Conservation (phyloP, 2,329 filamentous ascomycete genomes). For the Aspergillus sp. region DNA sequence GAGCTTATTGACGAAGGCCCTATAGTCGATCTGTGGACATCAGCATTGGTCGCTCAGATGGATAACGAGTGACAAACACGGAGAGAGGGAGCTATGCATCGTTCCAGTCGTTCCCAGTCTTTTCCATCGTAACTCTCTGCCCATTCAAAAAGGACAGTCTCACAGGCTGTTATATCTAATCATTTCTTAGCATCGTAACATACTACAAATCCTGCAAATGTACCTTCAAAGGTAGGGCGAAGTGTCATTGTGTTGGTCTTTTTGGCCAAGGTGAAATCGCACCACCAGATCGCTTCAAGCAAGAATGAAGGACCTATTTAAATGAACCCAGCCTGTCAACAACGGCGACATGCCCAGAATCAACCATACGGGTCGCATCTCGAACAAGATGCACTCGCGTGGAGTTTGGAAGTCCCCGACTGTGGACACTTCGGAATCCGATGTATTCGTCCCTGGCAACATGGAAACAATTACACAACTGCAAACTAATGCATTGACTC, state of each 20-base stretch:
- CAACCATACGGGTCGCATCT: too few species aligned
- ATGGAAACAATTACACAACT: too few species aligned
- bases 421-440: not conserved
- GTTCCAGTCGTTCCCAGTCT: slow-evolving; percentile 4
- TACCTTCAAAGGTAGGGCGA: slow-evolving; percentile 23
- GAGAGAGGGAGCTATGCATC: slow-evolving; percentile 6
- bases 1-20: slow-evolving; percentile 50
- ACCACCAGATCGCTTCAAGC: too few species aligned
- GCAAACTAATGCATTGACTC: not conserved
- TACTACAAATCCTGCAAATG: not conserved
- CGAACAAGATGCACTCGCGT: too few species aligned
- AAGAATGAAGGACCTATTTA: not conserved
- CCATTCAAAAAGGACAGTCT: slow-evolving; percentile 5
- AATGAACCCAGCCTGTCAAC: not conserved
- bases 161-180: not conserved
- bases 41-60: not conserved
- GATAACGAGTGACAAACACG: not conserved
- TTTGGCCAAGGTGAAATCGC: not conserved
- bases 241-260: not conserved
- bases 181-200: not conserved
- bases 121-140: slow-evolving; percentile 10
- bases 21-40: slow-evolving; percentile 63
- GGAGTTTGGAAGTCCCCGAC: too few species aligned
- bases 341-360: too few species aligned
- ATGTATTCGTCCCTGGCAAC: not conserved